These are phyloP conservation scores for Spirogloea muscicola DNA, from an alignment of 139 green algal species.

Conservation along the genomic window DNA sequence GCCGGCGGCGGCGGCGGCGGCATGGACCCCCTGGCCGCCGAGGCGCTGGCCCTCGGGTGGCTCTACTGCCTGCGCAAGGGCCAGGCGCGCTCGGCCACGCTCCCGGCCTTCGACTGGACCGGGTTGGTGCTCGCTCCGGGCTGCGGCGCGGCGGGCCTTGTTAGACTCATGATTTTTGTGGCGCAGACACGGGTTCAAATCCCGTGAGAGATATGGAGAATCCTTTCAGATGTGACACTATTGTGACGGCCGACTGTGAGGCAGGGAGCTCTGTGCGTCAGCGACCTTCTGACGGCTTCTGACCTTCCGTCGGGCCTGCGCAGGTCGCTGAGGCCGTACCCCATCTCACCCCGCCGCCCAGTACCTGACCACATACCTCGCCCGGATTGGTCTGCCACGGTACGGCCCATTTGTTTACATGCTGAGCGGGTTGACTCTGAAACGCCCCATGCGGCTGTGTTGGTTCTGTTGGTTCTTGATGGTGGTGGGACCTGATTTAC, in stretches of 20 bases:
- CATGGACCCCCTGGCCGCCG: too few species aligned
- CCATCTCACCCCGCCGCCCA: slow-evolving; percentile 63
- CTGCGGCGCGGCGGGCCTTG: too few species aligned
- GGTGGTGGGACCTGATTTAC: slow-evolving; percentile 4
- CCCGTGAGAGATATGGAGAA: too few species aligned
- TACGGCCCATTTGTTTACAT: neutral
- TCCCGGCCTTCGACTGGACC: slow-evolving; percentile 82
- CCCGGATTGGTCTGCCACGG: slow-evolving; percentile 49
- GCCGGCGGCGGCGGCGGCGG: too few species aligned
- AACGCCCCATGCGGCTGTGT: neutral
- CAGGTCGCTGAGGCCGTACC: slow-evolving; percentile 68
- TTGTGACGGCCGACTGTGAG: too few species aligned
- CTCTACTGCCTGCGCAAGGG: slow-evolving; percentile 34
- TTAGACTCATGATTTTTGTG: too few species aligned
- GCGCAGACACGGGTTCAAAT: too few species aligned
- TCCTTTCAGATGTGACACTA: too few species aligned
- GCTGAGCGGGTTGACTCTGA: neutral
- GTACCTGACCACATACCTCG: slow-evolving; percentile 53
- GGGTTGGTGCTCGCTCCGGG: too few species aligned
- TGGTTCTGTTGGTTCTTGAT: neutral
- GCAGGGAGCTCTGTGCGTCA: too few species aligned
- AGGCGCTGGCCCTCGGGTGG: slow-evolving; percentile 16
- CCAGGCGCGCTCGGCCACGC: slow-evolving; percentile 7
- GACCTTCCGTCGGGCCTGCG: too few species aligned
- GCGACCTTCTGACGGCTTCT: too few species aligned